Percentiles rank a stretch among this genome's conserved stretches.
Conservation (phyloP, 495 filamentous ascomycete species). For the Lophium mytilinum region DNA sequence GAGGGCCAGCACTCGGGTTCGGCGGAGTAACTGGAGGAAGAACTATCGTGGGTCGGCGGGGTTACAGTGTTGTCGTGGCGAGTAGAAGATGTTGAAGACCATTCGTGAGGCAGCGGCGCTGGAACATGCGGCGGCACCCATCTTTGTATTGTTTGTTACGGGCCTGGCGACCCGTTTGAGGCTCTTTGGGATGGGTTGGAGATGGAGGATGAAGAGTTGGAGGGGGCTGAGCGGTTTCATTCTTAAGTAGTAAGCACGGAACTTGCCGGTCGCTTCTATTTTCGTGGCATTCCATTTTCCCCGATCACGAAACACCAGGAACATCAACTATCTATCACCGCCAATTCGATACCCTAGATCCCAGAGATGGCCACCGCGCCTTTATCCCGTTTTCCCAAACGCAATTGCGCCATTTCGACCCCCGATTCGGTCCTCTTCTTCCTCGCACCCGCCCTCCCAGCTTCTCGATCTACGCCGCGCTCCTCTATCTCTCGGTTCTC, state of each 20-base stretch:
- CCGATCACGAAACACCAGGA: too few species aligned
- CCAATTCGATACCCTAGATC: neutral
- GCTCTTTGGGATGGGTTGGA: neutral
- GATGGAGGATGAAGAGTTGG: too few species aligned
- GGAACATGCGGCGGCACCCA: neutral
- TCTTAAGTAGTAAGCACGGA: too few species aligned
- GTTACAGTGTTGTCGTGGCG: neutral
- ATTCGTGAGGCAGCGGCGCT: neutral
- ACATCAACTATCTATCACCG: too few species aligned
- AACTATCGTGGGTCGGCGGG: neutral
- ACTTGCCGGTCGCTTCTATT: too few species aligned
- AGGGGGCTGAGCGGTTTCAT: too few species aligned
- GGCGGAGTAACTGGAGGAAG: too few species aligned
- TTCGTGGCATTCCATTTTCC: too few species aligned
- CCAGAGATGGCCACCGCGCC: conserved; percentile 14
- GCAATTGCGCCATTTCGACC: neutral
- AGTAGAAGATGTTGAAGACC: neutral
- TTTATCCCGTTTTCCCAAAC: conserved; percentile 1
- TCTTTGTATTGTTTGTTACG: neutral
- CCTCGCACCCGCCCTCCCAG: conserved; percentile 12
- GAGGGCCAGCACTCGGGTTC: too few species aligned
- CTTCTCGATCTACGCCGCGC: neutral
- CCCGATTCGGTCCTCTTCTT: conserved; percentile 14
- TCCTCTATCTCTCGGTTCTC: conserved; percentile 28
- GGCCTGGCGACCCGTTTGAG: neutral